phyloP scores from a whole-genome alignment of 495 filamentous ascomycete genomes.

The Hypoxylon cercidicola region DNA sequence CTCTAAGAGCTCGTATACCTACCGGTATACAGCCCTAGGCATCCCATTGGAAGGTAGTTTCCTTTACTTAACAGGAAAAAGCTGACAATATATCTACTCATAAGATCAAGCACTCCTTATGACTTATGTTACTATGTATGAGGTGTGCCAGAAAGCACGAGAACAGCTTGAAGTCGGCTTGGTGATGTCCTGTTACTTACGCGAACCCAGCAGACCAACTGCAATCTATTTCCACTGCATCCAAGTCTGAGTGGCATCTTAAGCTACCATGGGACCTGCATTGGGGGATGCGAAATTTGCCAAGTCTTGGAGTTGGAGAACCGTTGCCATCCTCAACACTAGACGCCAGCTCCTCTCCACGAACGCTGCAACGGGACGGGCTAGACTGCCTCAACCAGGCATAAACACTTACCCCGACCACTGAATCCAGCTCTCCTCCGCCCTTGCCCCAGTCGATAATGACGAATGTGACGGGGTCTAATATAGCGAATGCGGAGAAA shows the following conservation, averaged over 20 bases:
- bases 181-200: too few relatives aligned
- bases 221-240: too few relatives aligned
- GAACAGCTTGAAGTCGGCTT: too few relatives aligned
- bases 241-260: background rate
- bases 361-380: conserved; percentile 2
- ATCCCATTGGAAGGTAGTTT: too few relatives aligned
- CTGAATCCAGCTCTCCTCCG: conserved; percentile 8
- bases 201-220: too few relatives aligned
- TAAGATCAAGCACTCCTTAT: too few relatives aligned
- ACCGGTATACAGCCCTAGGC: too few relatives aligned
- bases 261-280: background rate
- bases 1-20: too few relatives aligned
- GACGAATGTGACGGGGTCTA: conserved; percentile 24
- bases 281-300: background rate
- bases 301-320: conserved; percentile 31
- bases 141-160: too few relatives aligned
- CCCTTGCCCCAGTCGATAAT: conserved; percentile 20
- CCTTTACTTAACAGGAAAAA: too few relatives aligned
- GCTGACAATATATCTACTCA: too few relatives aligned
- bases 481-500: conserved; percentile 42
- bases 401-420: conserved; percentile 1
- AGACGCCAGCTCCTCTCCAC: conserved; percentile 1
- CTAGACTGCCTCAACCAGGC: conserved; percentile 10
- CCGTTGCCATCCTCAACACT: conserved; percentile 1
- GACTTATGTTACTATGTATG: too few relatives aligned